Percentiles rank a stretch among this genome's conserved stretches.
These are phyloP conservation scores for Penicillium malachiteum DNA, from an alignment of 495 filamentous ascomycete species.

Conservation along the genomic window DNA sequence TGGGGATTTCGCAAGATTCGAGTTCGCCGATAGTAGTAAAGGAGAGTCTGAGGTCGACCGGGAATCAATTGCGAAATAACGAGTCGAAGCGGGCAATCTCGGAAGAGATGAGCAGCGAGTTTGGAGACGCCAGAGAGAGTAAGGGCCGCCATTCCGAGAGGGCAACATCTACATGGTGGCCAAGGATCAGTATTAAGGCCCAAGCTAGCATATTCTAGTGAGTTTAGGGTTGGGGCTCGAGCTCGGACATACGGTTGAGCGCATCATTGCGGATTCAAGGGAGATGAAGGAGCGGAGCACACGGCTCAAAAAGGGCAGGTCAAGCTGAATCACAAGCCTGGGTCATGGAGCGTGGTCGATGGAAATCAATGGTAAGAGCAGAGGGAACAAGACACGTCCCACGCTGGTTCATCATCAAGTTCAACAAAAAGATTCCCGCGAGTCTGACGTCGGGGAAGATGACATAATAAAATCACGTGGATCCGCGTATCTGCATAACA, in stretches of 20 bases:
- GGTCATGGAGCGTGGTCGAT: slow-evolving; percentile 24
- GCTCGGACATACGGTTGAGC: slow-evolving; percentile 32
- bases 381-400: slow-evolving; percentile 8
- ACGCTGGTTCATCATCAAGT: slow-evolving; percentile 6
- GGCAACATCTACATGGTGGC: background rate
- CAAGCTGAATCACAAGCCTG: slow-evolving; percentile 21
- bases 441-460: slow-evolving; percentile 28
- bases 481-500: slow-evolving; percentile 34
- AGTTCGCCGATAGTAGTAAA: slow-evolving; percentile 17
- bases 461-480: slow-evolving; percentile 27
- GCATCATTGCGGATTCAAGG: slow-evolving; percentile 28
- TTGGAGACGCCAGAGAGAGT: slow-evolving; percentile 27
- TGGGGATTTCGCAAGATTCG: slow-evolving; percentile 12
- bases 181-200: too few relatives aligned
- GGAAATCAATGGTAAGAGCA: slow-evolving; percentile 14
- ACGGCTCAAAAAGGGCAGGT: slow-evolving; percentile 24
- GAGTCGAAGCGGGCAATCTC: slow-evolving; percentile 23
- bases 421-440: slow-evolving; percentile 13
- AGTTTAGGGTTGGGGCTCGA: slow-evolving; percentile 7
- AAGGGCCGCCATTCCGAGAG: slow-evolving; percentile 20
- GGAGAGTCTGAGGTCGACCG: slow-evolving; percentile 17
- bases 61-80: slow-evolving; percentile 29
- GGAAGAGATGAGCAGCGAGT: slow-evolving; percentile 15
- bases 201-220: background rate
- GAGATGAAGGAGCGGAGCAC: slow-evolving; percentile 28